Conservation (phyloP, 345 rosid genomes). For the Draba incana region DNA sequence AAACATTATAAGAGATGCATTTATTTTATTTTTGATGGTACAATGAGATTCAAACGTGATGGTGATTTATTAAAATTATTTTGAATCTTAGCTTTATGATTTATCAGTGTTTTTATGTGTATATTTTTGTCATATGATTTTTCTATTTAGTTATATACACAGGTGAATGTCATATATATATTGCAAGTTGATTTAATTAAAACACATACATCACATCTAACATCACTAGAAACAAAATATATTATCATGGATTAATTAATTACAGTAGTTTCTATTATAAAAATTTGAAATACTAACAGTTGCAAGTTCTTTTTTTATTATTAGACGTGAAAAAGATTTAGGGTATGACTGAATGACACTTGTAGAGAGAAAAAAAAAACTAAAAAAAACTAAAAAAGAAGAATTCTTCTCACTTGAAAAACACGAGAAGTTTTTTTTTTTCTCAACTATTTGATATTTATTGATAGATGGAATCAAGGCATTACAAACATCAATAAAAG, state of each 20-base stretch:
- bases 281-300: slow-evolving; percentile 5
- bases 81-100: neutral
- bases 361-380: too few relatives aligned
- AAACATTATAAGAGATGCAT: neutral
- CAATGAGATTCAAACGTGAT: neutral
- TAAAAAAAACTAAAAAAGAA: too few relatives aligned
- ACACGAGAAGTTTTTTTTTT: too few relatives aligned
- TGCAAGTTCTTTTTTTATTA: neutral
- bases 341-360: too few relatives aligned
- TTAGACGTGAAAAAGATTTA: neutral
- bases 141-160: neutral
- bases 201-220: slow-evolving; percentile 19
- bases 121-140: neutral
- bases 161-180: neutral
- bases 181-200: neutral
- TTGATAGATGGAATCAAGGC: too few relatives aligned
- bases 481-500: too few relatives aligned
- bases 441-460: too few relatives aligned
- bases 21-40: neutral
- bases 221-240: slow-evolving; percentile 30
- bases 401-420: too few relatives aligned
- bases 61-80: neutral
- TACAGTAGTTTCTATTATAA: neutral
- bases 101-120: neutral
- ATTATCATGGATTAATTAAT: slow-evolving; percentile 15